Base-by-base conservation (phyloP, 73 alveolate genomes). In the Tetrahymena elliotti region DNA sequence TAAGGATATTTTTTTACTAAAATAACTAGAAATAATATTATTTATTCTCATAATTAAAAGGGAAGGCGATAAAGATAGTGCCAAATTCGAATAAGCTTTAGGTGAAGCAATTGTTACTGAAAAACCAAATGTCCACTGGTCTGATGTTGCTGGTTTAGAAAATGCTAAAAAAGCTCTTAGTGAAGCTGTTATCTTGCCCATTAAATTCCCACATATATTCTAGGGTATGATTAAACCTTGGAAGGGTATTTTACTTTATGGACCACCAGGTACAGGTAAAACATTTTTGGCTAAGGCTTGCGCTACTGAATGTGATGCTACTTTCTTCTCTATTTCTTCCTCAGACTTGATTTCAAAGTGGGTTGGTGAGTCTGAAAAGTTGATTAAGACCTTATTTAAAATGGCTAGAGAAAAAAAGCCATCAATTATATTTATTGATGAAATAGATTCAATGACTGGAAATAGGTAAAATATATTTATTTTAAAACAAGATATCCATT, bases 241-340 rank as follows among this genome's bases (percentile, higher is more conserved):
- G 98, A 99, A 96, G 97, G 99, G 99, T 0, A 98, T 99, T 27
- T 96, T 99, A 92, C 94, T 99, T 95, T 99, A 96, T 97, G 99
- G 99, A 92, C 99, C 98, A 31, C 99, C 98, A 83, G 99, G 99
- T 54, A 99, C 99, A 31, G 99, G 99, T 34, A 99, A 99, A 95
- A 99, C 99, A 6, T 94, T 99, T 96, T 98, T 99, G 53, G 99
- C 99, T 2, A 99, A 98, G 95, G 99, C 99, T 6, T 97, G 98
- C 16, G 99, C 99, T 9, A 95, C 98, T n/a, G 96, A 96, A 94
- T 96, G 99, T n/a, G 96, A 98, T 93, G 97, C 99, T 24, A 99
- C 99, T 16, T 99, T 99, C 97, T 98, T 98, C 95, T 98, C 97
- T 83, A 98, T 99, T 24, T 96, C 99, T 33, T 98, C 99, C 4